phyloP scores from a whole-genome alignment of 176 grass and related monocot genomes.

The Leersia perrieri region DNA sequence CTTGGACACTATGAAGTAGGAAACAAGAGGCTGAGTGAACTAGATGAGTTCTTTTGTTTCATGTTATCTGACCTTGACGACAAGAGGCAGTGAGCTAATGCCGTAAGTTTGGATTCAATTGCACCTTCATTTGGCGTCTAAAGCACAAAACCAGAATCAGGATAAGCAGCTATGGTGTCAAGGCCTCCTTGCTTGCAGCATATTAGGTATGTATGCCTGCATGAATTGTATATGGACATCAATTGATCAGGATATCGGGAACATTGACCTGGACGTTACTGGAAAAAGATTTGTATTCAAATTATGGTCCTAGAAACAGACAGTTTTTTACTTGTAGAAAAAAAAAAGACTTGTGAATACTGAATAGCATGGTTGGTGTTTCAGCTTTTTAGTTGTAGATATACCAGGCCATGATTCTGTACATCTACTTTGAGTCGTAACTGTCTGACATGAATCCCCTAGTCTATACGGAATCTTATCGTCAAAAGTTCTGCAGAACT shows the following conservation, averaged over 20 bases:
- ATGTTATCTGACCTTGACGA: not conserved
- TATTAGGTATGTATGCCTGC: not conserved
- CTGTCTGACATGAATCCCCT: conserved; percentile 17
- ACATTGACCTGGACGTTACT: not conserved
- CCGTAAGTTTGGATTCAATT: not conserved
- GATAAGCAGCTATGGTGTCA: not conserved
- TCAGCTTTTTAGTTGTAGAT: not conserved
- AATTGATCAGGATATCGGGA: not conserved
- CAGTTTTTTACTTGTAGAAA: too few species aligned
- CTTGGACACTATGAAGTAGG: not conserved
- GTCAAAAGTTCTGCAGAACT: not conserved
- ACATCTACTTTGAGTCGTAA: not conserved
- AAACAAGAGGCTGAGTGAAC: not conserved
- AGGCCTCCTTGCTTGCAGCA: conserved; percentile 2
- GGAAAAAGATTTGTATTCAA: not conserved
- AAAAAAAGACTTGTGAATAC: not conserved
- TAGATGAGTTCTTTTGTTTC: not conserved
- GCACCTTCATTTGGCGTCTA: not conserved
- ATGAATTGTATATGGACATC: not conserved
- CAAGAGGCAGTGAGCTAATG: not conserved
- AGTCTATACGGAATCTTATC: conserved; percentile 10
- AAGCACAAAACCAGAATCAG: not conserved
- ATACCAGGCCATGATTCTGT: not conserved
- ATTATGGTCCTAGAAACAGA: not conserved
- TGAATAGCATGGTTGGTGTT: not conserved